Evolutionary conservation across 192 early-diverging fungal genomes (phyloP).

Genomic region (Backusella circina): DNA sequence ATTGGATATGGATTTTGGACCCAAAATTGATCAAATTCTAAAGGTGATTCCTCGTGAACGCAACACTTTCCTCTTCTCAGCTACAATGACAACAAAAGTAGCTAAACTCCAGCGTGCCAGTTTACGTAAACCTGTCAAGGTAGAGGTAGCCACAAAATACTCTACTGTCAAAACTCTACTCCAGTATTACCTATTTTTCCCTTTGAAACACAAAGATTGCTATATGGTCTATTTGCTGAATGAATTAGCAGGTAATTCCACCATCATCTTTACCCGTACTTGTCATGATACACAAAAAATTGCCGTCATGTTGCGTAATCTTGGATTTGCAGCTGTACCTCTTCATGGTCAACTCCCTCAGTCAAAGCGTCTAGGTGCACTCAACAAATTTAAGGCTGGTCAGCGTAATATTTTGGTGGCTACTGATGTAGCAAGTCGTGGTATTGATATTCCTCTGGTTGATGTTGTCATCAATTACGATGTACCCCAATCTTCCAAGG

Average conservation of each 20-base stretch:
- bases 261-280: slow-evolving; percentile 92
- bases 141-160: slow-evolving; percentile 96
- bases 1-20: slow-evolving; percentile 93
- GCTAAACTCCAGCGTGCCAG: slow-evolving; percentile 93
- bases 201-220: slow-evolving; percentile 92
- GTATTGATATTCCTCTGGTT: slow-evolving; percentile 94
- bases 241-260: slow-evolving; percentile 86
- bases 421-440: slow-evolving; percentile 89
- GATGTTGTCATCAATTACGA: slow-evolving; percentile 98
- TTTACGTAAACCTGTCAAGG: slow-evolving; percentile 87
- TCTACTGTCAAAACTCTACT: slow-evolving; percentile 90
- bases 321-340: slow-evolving; percentile 93
- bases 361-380: slow-evolving; percentile 86
- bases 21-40: slow-evolving; percentile 94
- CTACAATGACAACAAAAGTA: slow-evolving; percentile 98
- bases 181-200: slow-evolving; percentile 97
- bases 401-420: slow-evolving; percentile 86
- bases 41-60: slow-evolving; percentile 90
- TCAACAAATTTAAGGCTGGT: slow-evolving; percentile 94
- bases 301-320: slow-evolving; percentile 81
- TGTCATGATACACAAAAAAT: slow-evolving; percentile 85
- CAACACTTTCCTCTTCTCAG: slow-evolving; percentile 92
- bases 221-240: slow-evolving; percentile 93
- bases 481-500: slow-evolving; percentile 84
- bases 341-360: slow-evolving; percentile 93